phyloP scores from a whole-genome alignment of 2,329 filamentous ascomycete species.

The Cladobotryum mycophilum region DNA sequence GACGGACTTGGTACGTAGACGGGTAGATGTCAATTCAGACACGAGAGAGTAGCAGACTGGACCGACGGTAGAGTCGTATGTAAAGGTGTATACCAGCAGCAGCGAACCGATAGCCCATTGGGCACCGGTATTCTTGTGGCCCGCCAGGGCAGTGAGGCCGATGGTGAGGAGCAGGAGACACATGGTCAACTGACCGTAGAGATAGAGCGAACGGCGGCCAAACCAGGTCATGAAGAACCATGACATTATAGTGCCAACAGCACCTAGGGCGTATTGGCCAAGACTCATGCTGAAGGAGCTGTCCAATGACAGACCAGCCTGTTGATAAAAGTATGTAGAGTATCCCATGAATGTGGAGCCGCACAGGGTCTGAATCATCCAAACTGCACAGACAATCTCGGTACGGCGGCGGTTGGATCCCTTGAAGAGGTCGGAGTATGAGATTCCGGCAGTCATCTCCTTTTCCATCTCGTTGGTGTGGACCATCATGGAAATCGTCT shows the following conservation, averaged over 20 bases:
- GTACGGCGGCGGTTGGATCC: slow-evolving; percentile 40
- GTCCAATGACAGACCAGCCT: slow-evolving; percentile 33
- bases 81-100: slow-evolving; percentile 37
- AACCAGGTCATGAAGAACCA: slow-evolving; percentile 39
- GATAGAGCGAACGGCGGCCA: slow-evolving; percentile 40
- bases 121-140: slow-evolving; percentile 38
- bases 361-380: slow-evolving; percentile 35
- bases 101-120: slow-evolving; percentile 44
- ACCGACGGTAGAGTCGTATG: slow-evolving; percentile 34
- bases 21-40: slow-evolving; percentile 41
- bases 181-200: slow-evolving; percentile 44
- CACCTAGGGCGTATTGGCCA: slow-evolving; percentile 37
- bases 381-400: slow-evolving; percentile 40
- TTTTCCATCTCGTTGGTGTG: slow-evolving; percentile 46
- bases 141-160: slow-evolving; percentile 49
- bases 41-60: slow-evolving; percentile 79
- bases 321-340: slow-evolving; percentile 47
- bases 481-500: slow-evolving; percentile 44
- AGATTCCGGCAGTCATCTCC: slow-evolving; percentile 31
- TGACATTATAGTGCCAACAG: slow-evolving; percentile 38
- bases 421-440: slow-evolving; percentile 43
- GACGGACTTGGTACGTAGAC: slow-evolving; percentile 40
- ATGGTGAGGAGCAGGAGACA: slow-evolving; percentile 34
- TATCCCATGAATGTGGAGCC: slow-evolving; percentile 47
- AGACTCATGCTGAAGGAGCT: slow-evolving; percentile 36